phyloP scores from a whole-genome alignment of 2,329 filamentous ascomycete species.

The Venturia effusa region DNA sequence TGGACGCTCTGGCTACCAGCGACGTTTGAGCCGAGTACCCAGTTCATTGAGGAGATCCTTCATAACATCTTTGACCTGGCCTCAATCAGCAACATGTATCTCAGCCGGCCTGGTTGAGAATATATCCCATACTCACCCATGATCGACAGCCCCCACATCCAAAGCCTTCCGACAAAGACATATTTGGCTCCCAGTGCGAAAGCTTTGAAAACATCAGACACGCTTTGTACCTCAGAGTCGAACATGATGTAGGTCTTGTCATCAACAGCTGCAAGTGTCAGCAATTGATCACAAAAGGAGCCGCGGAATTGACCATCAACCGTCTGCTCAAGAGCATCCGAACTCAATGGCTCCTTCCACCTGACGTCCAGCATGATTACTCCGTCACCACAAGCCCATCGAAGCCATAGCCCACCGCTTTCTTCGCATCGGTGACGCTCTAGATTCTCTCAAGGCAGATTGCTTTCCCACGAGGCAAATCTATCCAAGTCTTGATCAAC shows the following conservation, averaged over 20 bases:
- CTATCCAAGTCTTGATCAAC: constrained; percentile 48
- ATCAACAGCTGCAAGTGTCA: constrained; percentile 31
- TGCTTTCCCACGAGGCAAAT: constrained; percentile 43
- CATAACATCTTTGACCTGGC: constrained; percentile 39
- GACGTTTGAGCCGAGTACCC: constrained; percentile 51
- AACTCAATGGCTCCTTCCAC: constrained; percentile 45
- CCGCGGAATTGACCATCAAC: constrained; percentile 27
- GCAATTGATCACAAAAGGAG: background rate
- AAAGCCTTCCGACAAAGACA: constrained; percentile 50
- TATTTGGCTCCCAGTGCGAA: constrained; percentile 51
- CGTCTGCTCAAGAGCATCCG: constrained; percentile 51
- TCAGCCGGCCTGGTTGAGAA: background rate
- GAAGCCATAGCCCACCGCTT: constrained; percentile 47
- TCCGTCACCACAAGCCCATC: constrained; percentile 60
- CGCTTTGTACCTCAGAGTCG: constrained; percentile 47
- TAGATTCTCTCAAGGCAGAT: constrained; percentile 63
- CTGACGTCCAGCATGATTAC: constrained; percentile 60
- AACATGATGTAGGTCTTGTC: constrained; percentile 45
- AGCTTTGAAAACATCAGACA: constrained; percentile 49
- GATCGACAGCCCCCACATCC: constrained; percentile 49
- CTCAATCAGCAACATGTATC: background rate
- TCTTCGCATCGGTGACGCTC: constrained; percentile 50
- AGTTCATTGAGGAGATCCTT: constrained; percentile 51
- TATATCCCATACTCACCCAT: constrained; percentile 46
- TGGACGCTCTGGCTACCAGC: constrained; percentile 43